Conservation (phyloP, 345 rosid genomes). For the Lepidium didymum region DNA sequence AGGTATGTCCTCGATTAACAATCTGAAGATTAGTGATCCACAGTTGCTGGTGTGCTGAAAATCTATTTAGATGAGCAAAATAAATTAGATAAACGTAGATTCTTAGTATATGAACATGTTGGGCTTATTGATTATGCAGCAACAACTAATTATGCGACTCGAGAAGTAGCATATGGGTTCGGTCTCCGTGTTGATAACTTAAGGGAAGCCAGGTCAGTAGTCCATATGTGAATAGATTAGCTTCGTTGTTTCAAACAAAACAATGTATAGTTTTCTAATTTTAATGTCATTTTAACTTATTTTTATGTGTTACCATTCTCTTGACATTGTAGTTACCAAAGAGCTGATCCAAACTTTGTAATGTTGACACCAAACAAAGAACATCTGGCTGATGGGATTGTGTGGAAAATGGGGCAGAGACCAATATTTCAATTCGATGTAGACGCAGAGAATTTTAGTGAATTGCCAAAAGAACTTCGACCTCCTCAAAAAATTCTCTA, state of each 20-base stretch:
- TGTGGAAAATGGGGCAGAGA: conserved; percentile 60
- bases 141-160: conserved; percentile 46
- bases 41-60: background rate
- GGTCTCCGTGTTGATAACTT: conserved; percentile 77
- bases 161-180: conserved; percentile 51
- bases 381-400: conserved; percentile 75
- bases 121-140: conserved; percentile 42
- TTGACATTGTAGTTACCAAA: conserved; percentile 63
- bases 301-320: background rate
- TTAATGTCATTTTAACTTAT: background rate
- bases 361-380: conserved; percentile 91
- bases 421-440: conserved; percentile 73
- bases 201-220: conserved; percentile 69
- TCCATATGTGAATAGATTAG: background rate
- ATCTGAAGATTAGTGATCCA: background rate
- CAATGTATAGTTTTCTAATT: no score
- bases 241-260: background rate
- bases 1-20: conserved; percentile 27
- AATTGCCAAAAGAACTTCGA: conserved; percentile 63
- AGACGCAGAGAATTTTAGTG: conserved; percentile 57
- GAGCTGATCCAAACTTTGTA: conserved; percentile 84
- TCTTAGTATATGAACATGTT: background rate
- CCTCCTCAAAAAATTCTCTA: conserved; percentile 61
- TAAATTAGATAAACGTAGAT: background rate
- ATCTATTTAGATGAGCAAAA: background rate